Base-by-base conservation (phyloP, 805 yeast species). In the Schwanniomyces yamadae region DNA sequence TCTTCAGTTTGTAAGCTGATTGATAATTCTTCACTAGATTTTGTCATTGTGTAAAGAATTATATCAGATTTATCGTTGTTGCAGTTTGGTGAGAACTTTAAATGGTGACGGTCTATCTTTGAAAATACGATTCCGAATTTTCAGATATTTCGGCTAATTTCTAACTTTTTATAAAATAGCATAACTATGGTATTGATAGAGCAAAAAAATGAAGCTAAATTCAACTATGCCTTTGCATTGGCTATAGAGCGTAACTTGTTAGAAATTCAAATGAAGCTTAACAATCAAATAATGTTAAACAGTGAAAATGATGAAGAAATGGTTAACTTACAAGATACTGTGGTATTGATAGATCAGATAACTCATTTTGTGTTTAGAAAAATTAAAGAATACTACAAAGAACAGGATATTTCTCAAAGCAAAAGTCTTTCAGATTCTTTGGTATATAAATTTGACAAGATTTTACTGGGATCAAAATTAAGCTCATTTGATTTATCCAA, bases 201-300 rank as follows among this genome's bases (percentile, higher is more conserved):
- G 8, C 6, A 25, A 12, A 16, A 25, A 7, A 13, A 22, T 25
- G 28, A 12, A 25, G 28, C 14, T n/a, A n/a, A n/a, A n/a, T n/a
- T n/a, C n/a, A n/a, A 46, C 24, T 55, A 50, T 41, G 63, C 61
- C 3, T 53, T 55, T 31, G 48, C 50, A 17, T 34, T 54, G 34
- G 64, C 61, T 1, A 27, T 58, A 23, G 42, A 47, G 23, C 47
- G 46, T 17, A 58, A 57, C 23, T 34, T 60, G 29, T 37, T 29
- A n/a, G 28, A 41, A 7, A 40, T 54, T 23, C 52, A 44, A 26
- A 8, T 33, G 3, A 20, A 32, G 9, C 34, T 40, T 5, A 16
- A 19, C 15, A 23, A 10, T 15, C 14, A 11, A 23, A 39, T 24
- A 23, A 31, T 31, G 24, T 39, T 37, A 8, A 39, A 40, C 11